Evolutionary conservation across 306 rosid genomes (phyloP), one percentile per base, ranked within the genome.

Genomic region (Vigna hirtella): DNA sequence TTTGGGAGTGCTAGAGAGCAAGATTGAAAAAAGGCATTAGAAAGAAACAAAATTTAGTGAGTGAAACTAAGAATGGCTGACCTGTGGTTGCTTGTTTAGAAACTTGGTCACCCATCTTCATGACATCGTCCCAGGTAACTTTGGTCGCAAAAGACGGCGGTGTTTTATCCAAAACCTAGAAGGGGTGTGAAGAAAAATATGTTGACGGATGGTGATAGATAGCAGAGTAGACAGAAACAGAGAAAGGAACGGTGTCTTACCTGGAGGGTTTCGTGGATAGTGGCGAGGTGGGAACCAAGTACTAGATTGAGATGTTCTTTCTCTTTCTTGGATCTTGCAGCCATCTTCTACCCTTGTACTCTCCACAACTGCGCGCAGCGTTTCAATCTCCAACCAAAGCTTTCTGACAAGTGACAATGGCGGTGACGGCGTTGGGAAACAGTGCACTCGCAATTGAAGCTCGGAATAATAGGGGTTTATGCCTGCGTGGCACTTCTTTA

Each of bases 31-130:
- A 11, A 15, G 50, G 50, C 50, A 45, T 45, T 45, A 1, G 14
- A 45, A 14, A 45, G n/a, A 50, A 50, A 50, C 55, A 50, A 1
- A 50, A 50, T 59, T 59, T 59, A 4, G 14, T 4, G 2, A 13
- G 16, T 12, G 47, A 63, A 76, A 42, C 9, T 22, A 28, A 62
- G 38, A 38, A 45, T 1, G 55, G 57, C 2, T 42, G 68, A 95
- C 98, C 95, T 53, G 85, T 86, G 69, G 97, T 95, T 0, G 99
- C 99, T 65, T 95, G 97, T 78, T 89, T 92, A 3, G 90, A 88
- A 77, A 95, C 89, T 74, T 88, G 87, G 17, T 93, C 92, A 2
- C 82, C 88, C 91, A 91, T 90, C 71, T 89, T 85, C 4, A 89
- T 14, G 22, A 90, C 92, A 12, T 93, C 90, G 2, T 88, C 94